Base-by-base conservation (phyloP, 371 early-diverging fungal genomes). In the Parasitella parasitica region DNA sequence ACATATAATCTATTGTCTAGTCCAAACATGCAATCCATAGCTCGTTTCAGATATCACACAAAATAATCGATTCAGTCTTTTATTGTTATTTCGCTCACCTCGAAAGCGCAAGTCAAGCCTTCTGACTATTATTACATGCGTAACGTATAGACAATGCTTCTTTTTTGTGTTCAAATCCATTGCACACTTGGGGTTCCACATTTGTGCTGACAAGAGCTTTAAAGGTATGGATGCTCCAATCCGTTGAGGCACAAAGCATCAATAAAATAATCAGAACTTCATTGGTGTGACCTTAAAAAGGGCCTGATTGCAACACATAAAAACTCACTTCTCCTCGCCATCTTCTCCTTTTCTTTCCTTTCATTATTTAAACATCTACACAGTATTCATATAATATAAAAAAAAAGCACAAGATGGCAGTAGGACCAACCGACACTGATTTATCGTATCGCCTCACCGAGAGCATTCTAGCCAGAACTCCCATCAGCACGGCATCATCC, bases 381-480 rank as follows among this genome's bases (percentile, higher is more conserved):
- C 39, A 37, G 9, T n/a, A n/a, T n/a, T n/a, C n/a, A n/a, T n/a
- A n/a, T n/a, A n/a, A n/a, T n/a, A n/a, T n/a, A n/a, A n/a, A n/a
- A n/a, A n/a, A n/a, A n/a, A n/a, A n/a, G n/a, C n/a, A n/a, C 37
- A 30, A 5, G 20, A 61, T 61, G 61, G 54, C 61, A 34, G 24
- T 32, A 32, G 32, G 43, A 43, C 22, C 34, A 18, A 38, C 59
- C n/a, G 53, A 46, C n/a, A 43, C 49, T 34, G 67, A 61, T 3
- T 61, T 66, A 15, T 53, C 61, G 26, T 66, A 57, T 48, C 50
- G 57, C 2, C 43, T 66, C 18, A 66, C 67, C 4, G 67, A 66
- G 22, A 66, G 67, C 16, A 43, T 66, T 26, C 35, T 66, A 28
- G 57, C 61, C 13, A 56, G 55, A 54, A 51, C 56, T 20, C 35